Evolutionary conservation across 345 rosid genomes (phyloP), one percentile per base, ranked within the genome.

Genomic region (Stellera chamaejasme): DNA sequence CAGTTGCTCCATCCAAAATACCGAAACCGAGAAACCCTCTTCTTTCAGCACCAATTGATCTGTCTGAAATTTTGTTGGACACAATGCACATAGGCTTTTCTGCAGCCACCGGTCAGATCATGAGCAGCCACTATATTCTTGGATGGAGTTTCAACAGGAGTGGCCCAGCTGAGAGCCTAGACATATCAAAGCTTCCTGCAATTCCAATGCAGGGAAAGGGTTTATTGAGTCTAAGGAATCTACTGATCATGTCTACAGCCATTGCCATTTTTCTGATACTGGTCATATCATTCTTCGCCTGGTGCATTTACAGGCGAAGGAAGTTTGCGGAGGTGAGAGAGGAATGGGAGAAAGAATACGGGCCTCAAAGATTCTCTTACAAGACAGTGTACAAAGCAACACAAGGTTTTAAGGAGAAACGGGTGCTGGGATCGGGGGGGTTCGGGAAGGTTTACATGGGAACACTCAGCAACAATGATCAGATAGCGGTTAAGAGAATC

Each of bases 121-220:
- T 54, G 7, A 67, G 75, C 43, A 23, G 62, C 43, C 91, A 84
- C 14, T 61, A 73, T 10, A 53, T 87, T 43, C 59, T 76, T 44
- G 90, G 95, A 26, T 86, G 91, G 88, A 87, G 91, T 66, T 87
- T 75, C 64, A 75, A 27, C 43, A 55, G 51, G 41, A 78, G 71
- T 11, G 84, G 81, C 23, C 63, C 62, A 68, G 79, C 81, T 42
- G 32, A 68, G 27, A 66, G 58, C 12, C 66, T 88, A 14, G 60
- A 66, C 14, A 50, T 79, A 10, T 72, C 82, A 5, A 67, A 65
- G 54, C 84, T 88, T 54, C 90, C 93, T 13, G 50, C 50, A 13
- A 73, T 79, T 74, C 90, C 90, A 12, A 28, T 27, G 1, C 42
- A 36, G 16, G 19, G 0, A 2, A 16, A 45, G 2, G 2, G 7